Evolutionary conservation across 1,284 basidiomycete genomes (phyloP), one percentile per base, ranked within the genome.

Genomic region (Apiotrichum sp.): DNA sequence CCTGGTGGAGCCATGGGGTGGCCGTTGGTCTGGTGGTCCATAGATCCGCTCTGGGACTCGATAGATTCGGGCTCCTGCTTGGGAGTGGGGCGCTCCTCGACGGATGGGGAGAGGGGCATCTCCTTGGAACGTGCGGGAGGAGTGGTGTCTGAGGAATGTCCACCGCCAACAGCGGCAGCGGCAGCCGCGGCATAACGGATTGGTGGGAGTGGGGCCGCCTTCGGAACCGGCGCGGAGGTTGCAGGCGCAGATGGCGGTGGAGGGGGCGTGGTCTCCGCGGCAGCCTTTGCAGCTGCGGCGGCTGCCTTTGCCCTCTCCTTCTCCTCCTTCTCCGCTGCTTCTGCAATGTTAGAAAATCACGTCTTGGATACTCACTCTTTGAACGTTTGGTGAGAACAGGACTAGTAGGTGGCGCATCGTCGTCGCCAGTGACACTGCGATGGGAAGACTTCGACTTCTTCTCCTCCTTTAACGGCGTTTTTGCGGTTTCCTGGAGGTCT

Each of bases 101-200:
- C 39, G 58, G 69, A 14, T 50, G 52, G 29, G 56, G 56, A 16
- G 13, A 34, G 32, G 13, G 41, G 39, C 22, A 39, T 33, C n/a
- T 54, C 43, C 42, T 52, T 49, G 41, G 52, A 52, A 10, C 64
- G 47, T 14, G 86, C 65, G 0, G 67, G 83, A 31, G 86, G 86
- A 8, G 87, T 86, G 46, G 88, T 67, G 78, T 56, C 54, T 34
- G 65, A 47, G 39, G 64, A 64, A 87, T 86, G 47, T 88, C 67
- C 78, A 52, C 54, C 38, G 64, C 48, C 44, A 64, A 64, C 87
- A 3, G 88, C 89, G 0, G 90, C 91, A 1, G 91, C 92, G 2
- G 92, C 93, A 0, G 91, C 92, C 7, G 90, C 85, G 36, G 93
- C 89, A 69, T 97, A 97, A 50, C 88, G 83, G 69, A 95, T 90